A percentile compares a stretch with the other conserved stretches of the same genome.
phyloP scores from a whole-genome alignment of 1,284 basidiomycete species.

The Trametes sp. region DNA sequence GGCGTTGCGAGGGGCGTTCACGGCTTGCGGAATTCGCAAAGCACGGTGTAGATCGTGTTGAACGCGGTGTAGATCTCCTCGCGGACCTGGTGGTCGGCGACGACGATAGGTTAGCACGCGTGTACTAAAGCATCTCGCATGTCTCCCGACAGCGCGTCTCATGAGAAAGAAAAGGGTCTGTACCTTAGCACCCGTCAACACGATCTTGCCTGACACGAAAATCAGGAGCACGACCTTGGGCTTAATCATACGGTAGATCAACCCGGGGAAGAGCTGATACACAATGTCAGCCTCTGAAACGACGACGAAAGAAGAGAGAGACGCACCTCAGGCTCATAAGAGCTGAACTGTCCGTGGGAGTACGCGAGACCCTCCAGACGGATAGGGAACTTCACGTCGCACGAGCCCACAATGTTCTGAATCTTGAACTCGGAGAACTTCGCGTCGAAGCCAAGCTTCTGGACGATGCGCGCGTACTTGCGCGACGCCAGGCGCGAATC shows the following conservation, averaged over 20 bases:
- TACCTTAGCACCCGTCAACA: slow-evolving; percentile 98
- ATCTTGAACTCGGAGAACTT: slow-evolving; percentile 99
- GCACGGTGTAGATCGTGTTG: slow-evolving; percentile 97
- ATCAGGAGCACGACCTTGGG: slow-evolving; percentile 99
- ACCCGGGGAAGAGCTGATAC: slow-evolving; percentile 93
- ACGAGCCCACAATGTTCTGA: slow-evolving; percentile 98
- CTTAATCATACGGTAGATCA: slow-evolving; percentile 99
- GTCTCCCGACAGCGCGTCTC: slow-evolving; percentile 7
- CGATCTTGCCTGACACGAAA: slow-evolving; percentile 99
- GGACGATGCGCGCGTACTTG: slow-evolving; percentile 99
- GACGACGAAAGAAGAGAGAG: not conserved
- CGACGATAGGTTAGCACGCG: slow-evolving; percentile 49
- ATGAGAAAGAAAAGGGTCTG: slow-evolving; percentile 38
- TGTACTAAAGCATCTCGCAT: slow-evolving; percentile 17
- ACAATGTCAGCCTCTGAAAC: slow-evolving; percentile 12
- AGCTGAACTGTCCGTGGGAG: slow-evolving; percentile 98
- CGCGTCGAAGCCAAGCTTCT: slow-evolving; percentile 99
- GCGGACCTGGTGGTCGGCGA: slow-evolving; percentile 72
- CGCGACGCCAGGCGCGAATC: slow-evolving; percentile 96
- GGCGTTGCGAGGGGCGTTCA: slow-evolving; percentile 44
- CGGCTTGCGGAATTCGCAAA: slow-evolving; percentile 90
- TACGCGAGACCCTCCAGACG: slow-evolving; percentile 98
- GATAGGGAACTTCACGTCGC: slow-evolving; percentile 99
- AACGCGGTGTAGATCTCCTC: slow-evolving; percentile 99
- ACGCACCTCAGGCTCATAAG: slow-evolving; percentile 95